A percentile compares a stretch with the other conserved stretches of the same genome.
These are phyloP conservation scores for Gaultheria prostrata DNA, from an alignment of 148 eudicot species.

Conservation along the genomic window DNA sequence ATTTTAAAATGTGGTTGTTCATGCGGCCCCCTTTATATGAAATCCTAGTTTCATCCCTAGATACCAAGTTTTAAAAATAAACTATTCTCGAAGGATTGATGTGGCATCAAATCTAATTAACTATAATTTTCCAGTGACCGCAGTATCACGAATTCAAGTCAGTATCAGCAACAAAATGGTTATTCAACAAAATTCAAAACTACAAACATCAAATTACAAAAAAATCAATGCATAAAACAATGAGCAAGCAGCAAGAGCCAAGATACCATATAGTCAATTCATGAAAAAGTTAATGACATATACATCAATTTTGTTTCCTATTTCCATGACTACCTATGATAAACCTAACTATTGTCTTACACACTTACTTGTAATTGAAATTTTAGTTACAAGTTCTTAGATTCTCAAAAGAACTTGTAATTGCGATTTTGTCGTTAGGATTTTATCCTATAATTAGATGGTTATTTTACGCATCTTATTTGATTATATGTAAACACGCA, in stretches of 20 bases:
- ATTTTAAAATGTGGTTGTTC: too few relatives aligned
- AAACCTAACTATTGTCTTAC: too few relatives aligned
- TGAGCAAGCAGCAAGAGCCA: neutral
- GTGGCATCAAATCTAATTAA: neutral
- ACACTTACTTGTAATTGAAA: too few relatives aligned
- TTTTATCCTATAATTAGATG: too few relatives aligned
- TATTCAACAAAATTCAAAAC: neutral
- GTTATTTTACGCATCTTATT: too few relatives aligned
- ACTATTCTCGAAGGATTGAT: neutral
- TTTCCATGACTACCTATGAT: too few relatives aligned
- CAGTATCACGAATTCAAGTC: neutral
- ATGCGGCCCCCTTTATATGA: too few relatives aligned
- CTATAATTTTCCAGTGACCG: neutral
- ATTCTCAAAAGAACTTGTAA: too few relatives aligned
- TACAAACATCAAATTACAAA: neutral
- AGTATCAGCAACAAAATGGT: neutral
- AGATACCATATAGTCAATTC: neutral
- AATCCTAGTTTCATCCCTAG: too few relatives aligned
- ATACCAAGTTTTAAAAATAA: neutral
- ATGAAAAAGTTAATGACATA: conserved; percentile 33
- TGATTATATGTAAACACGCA: too few relatives aligned
- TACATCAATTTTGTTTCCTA: neutral
- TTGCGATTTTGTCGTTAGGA: too few relatives aligned
- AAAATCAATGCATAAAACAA: neutral
- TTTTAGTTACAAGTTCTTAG: too few relatives aligned